Base-by-base conservation (phyloP, 2,329 filamentous ascomycete genomes). In the Aureobasidium sp. region DNA sequence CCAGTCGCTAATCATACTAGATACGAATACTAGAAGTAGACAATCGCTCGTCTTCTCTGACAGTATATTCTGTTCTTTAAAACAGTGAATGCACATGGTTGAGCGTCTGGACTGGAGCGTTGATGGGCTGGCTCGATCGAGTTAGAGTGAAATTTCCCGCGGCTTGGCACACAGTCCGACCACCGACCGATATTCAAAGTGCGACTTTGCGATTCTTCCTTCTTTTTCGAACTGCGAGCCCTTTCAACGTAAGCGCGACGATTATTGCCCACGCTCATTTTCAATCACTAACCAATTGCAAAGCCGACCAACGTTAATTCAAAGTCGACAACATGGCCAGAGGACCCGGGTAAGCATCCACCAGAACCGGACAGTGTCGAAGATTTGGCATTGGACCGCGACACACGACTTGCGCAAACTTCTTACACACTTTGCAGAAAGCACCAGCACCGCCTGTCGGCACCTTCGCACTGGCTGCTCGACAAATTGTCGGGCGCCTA, bases 401-500 rank as follows among this genome's bases (percentile, higher is more conserved):
- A 46, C 37, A 41, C 43, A 53, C 51, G 48, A 52, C 39, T 32
- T 8, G 36, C 34, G 48, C 53, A 59, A 63, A 57, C 67, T 67
- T 67, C 70, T 75, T 76, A 92, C 89, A 82, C 95, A 94, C 87
- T 47, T 12, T 36, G 41, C 57, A 60, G 57, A 60, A 97, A 97
- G 89, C 94, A 99, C 84, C 93, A 97, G 83, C 97, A 99, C 92
- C 92, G 94, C 86, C 87, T 97, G 79, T 94, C 90, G 83, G 94
- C 94, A 79, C 94, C 94, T 78, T 95, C 90, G 80, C 94, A 97
- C 89, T 99, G 94, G 94, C 90, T 99, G 79, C 86, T 99, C 80
- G 94, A 99, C 90, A 99, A 99, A 83, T 87, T 99, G 78, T 96
- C 92, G 81, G 94, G 94, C 75, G 76, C 78, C 71, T 82, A 87